Conservation (phyloP, 2,329 filamentous ascomycete genomes). For the Seiridium unicorne region DNA sequence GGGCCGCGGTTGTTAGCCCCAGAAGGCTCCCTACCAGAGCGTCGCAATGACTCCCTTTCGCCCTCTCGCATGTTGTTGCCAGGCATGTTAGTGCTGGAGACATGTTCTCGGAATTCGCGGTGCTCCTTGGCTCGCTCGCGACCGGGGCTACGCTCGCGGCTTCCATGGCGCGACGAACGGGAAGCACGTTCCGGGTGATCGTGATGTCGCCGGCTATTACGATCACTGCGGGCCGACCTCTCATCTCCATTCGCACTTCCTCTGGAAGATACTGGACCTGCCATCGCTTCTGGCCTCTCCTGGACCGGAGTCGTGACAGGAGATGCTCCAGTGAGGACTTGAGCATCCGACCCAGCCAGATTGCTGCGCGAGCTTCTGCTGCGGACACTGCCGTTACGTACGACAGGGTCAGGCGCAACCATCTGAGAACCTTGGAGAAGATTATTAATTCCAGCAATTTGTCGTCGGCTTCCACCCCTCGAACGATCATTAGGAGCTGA, state of each 20-base stretch:
- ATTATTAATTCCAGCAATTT: slow-evolving; percentile 59
- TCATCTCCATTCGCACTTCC: slow-evolving; percentile 31
- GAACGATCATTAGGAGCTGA: slow-evolving; percentile 29
- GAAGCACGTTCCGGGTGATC: slow-evolving; percentile 40
- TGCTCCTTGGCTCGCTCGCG: slow-evolving; percentile 40
- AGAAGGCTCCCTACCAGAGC: slow-evolving; percentile 15
- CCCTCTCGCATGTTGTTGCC: slow-evolving; percentile 24
- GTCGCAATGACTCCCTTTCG: slow-evolving; percentile 26
- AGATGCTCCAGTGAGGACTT: slow-evolving; percentile 54
- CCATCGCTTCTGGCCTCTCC: slow-evolving; percentile 45
- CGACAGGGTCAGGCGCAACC: slow-evolving; percentile 33
- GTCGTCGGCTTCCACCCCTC: slow-evolving; percentile 44
- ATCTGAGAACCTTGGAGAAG: slow-evolving; percentile 46
- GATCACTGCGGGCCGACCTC: slow-evolving; percentile 29
- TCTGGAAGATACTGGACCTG: slow-evolving; percentile 32
- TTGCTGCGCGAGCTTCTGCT: slow-evolving; percentile 37
- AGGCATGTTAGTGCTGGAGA: slow-evolving; percentile 20
- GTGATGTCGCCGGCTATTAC: slow-evolving; percentile 36
- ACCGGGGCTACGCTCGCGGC: slow-evolving; percentile 46
- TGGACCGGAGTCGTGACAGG: slow-evolving; percentile 46
- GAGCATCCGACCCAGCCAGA: slow-evolving; percentile 53
- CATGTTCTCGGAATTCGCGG: slow-evolving; percentile 26
- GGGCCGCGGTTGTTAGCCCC: background rate
- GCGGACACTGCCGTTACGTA: slow-evolving; percentile 33
- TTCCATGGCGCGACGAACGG: slow-evolving; percentile 42